Percentiles rank a stretch among this genome's conserved stretches.
Evolutionary conservation across 202 grass and related monocot genomes (phyloP).

Genomic region (Hordeum pubiflorum): DNA sequence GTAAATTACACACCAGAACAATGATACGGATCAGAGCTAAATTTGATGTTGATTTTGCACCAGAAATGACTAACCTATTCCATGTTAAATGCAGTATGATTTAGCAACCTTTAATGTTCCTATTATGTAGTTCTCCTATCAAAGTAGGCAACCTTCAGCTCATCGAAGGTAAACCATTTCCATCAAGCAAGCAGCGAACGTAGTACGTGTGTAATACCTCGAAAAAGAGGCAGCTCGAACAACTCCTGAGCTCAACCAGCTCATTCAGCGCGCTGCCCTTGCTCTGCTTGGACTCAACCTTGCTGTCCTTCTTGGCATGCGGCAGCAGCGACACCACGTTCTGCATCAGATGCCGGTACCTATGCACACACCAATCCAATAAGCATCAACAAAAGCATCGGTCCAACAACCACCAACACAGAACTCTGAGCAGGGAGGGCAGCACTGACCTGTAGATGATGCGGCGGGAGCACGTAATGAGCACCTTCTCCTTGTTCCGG

Average conservation of each 20-base stretch:
- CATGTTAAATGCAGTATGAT: background rate
- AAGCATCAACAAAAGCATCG: background rate
- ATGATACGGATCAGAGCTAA: background rate
- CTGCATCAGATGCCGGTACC: conserved; percentile 79
- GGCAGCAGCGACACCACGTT: conserved; percentile 66
- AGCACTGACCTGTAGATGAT: conserved; percentile 54
- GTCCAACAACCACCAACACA: background rate
- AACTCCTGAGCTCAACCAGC: conserved; percentile 70
- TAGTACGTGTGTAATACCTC: conserved; percentile 34
- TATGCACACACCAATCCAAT: background rate
- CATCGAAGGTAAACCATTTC: background rate
- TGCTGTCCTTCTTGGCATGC: conserved; percentile 81
- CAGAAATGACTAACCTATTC: background rate
- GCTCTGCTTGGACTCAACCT: conserved; percentile 75
- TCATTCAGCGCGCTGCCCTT: conserved; percentile 69
- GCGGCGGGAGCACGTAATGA: conserved; percentile 78
- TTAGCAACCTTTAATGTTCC: background rate
- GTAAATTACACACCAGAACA: background rate
- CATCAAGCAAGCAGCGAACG: background rate
- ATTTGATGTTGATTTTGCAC: background rate
- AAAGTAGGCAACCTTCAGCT: background rate
- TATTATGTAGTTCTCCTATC: background rate
- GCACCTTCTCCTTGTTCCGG: conserved; percentile 85
- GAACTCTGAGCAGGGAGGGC: background rate
- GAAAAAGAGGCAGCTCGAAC: conserved; percentile 81